Conservation (phyloP, 2,329 filamentous ascomycete genomes). For the Colletotrichum tofieldiae region DNA sequence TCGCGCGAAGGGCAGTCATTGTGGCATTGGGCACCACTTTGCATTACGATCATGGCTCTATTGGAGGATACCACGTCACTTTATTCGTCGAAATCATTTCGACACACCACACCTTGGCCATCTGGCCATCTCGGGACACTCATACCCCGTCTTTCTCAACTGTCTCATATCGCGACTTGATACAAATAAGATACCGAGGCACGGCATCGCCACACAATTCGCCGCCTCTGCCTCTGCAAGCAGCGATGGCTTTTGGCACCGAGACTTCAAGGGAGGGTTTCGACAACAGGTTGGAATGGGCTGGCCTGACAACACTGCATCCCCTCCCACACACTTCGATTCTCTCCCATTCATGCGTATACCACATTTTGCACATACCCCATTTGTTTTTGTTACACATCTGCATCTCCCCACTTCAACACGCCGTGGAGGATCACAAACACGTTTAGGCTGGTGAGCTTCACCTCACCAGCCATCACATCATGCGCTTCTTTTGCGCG, state of each 20-base stretch:
- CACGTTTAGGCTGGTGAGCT: conserved; percentile 34
- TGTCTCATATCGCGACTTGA: conserved; percentile 6
- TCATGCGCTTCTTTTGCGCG: conserved; percentile 23
- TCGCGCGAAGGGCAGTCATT: conserved; percentile 41
- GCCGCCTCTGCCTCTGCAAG: conserved; percentile 1
- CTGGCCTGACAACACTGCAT: conserved; percentile 39
- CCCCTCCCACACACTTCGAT: conserved; percentile 23
- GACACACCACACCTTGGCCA: conserved; percentile 18
- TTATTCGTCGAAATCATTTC: conserved; percentile 24
- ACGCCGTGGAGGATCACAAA: conserved; percentile 36
- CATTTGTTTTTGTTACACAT: conserved; percentile 23
- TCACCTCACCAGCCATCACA: conserved; percentile 31
- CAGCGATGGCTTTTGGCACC: conserved; percentile 2
- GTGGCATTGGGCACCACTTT: conserved; percentile 41
- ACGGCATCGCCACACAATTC: background rate
- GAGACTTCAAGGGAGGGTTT: background rate
- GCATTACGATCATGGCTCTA: conserved; percentile 41
- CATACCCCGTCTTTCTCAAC: conserved; percentile 2
- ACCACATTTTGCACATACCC: conserved; percentile 42
- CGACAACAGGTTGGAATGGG: conserved; percentile 38
- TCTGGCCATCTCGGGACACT: conserved; percentile 10
- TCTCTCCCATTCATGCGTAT: conserved; percentile 42
- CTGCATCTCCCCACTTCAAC: conserved; percentile 43
- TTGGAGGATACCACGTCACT: conserved; percentile 40
- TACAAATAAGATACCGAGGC: background rate